phyloP scores from a whole-genome alignment of 331 rosid species.

The Malus hybrid region DNA sequence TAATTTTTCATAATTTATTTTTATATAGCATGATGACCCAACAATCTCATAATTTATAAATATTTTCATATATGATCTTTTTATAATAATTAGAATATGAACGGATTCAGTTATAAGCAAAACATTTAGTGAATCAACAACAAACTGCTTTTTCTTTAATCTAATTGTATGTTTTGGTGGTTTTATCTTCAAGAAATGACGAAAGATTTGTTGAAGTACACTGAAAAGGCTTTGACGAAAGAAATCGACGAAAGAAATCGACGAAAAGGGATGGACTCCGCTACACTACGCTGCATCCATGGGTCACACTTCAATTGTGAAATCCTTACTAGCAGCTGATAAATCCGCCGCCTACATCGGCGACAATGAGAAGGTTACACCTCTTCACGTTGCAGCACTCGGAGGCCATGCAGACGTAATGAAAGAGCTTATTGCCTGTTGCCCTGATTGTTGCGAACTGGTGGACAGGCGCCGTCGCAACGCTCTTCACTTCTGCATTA shows the following conservation, averaged over 20 bases:
- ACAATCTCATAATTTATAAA: too few relatives aligned
- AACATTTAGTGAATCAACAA: too few relatives aligned
- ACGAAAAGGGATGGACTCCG: not conserved
- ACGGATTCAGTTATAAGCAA: too few relatives aligned
- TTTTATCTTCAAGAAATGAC: not conserved
- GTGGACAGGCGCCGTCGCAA: not conserved
- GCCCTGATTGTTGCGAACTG: slow-evolving; percentile 8
- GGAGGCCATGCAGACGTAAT: not conserved
- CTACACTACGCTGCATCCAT: not conserved
- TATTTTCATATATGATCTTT: too few relatives aligned
- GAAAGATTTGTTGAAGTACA: too few relatives aligned
- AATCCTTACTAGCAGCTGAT: not conserved
- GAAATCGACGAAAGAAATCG: not conserved
- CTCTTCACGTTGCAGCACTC: slow-evolving; percentile 10
- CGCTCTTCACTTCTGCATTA: not conserved
- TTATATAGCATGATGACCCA: too few relatives aligned
- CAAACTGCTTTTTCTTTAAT: too few relatives aligned
- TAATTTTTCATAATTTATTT: too few relatives aligned
- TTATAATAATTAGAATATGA: too few relatives aligned
- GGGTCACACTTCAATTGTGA: not conserved
- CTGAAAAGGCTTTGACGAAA: not conserved
- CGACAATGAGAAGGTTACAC: not conserved
- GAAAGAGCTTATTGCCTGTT: not conserved
- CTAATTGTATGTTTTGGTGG: not conserved
- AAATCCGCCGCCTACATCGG: not conserved